Conservation (phyloP, 768 basidiomycete genomes). For the Suillus bovinus region DNA sequence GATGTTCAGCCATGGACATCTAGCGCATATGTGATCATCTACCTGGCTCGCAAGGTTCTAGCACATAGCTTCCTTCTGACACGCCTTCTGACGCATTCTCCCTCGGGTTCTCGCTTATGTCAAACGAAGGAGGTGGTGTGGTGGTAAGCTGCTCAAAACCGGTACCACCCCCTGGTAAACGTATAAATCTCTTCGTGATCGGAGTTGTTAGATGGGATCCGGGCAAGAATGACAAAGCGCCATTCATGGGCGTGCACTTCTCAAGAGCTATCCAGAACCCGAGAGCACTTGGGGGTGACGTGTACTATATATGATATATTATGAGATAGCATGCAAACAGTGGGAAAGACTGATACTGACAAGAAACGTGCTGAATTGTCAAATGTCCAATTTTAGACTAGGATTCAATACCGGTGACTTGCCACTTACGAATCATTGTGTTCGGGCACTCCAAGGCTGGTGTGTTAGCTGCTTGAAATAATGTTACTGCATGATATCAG, state of each 20-base stretch:
- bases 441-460: slow-evolving; percentile 59
- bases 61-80: slow-evolving; percentile 51
- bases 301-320: slow-evolving; percentile 59
- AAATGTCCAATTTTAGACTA: not conserved
- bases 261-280: slow-evolving; percentile 98
- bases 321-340: slow-evolving; percentile 1
- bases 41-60: slow-evolving; percentile 79
- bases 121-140: slow-evolving; percentile 20
- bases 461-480: not conserved
- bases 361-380: slow-evolving; percentile 63
- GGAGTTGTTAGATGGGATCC: slow-evolving; percentile 81
- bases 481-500: not conserved
- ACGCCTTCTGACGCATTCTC: not conserved
- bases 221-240: slow-evolving; percentile 86
- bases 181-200: slow-evolving; percentile 84
- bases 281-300: slow-evolving; percentile 86
- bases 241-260: slow-evolving; percentile 78
- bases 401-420: not conserved
- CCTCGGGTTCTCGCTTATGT: slow-evolving; percentile 6
- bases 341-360: slow-evolving; percentile 38
- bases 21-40: slow-evolving; percentile 1
- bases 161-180: slow-evolving; percentile 74
- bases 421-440: slow-evolving; percentile 89
- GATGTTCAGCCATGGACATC: not conserved
- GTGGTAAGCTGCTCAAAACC: slow-evolving; percentile 70